Base-by-base conservation (phyloP, 495 filamentous ascomycete species). In the Clohesyomyces aquaticus region DNA sequence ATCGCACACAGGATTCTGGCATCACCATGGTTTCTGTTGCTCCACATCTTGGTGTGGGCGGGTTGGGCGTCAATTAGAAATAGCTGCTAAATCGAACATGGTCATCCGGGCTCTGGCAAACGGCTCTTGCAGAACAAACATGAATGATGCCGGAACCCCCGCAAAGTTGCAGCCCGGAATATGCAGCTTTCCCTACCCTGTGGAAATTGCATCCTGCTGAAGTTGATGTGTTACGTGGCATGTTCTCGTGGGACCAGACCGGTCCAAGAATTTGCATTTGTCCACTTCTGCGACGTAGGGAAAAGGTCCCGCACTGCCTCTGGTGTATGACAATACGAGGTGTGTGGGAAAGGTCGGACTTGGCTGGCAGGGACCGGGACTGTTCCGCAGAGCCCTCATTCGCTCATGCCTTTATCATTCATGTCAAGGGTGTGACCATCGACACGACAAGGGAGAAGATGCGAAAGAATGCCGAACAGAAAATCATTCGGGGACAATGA, bases 31-130 rank as follows among this genome's bases (percentile, higher is more conserved):
- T 64, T 57, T 18, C 54, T 52, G 55, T 63, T 55, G 21, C 22
- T 47, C 42, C 49, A 25, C 26, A 46, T 10, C 59, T 55, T 55
- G 59, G 59, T 42, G 51, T 6, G n/a, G 19, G 49, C 58, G n/a
- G 53, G 45, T 64, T 64, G 61, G 61, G 61, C 54, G 54, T 64
- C 61, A 53, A 61, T 22, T 42, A 52, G 47, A 55, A 19, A n/a
- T 48, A 55, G 52, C 16, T 51, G 27, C 10, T 19, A 56, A 53
- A 56, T 58, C 35, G 27, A 57, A n/a, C 28, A 51, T 32, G 22
- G 55, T 27, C 27, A 41, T 29, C 22, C 38, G 38, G 23, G 9
- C 45, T 49, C 18, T 2, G 16, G 14, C 56, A 35, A 3, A 22
- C 25, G 38, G 1, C 11, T 46, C 45, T 38, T 50, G 25, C 55